phyloP scores from a whole-genome alignment of 495 filamentous ascomycete species.

The Penicillium paxilli region DNA sequence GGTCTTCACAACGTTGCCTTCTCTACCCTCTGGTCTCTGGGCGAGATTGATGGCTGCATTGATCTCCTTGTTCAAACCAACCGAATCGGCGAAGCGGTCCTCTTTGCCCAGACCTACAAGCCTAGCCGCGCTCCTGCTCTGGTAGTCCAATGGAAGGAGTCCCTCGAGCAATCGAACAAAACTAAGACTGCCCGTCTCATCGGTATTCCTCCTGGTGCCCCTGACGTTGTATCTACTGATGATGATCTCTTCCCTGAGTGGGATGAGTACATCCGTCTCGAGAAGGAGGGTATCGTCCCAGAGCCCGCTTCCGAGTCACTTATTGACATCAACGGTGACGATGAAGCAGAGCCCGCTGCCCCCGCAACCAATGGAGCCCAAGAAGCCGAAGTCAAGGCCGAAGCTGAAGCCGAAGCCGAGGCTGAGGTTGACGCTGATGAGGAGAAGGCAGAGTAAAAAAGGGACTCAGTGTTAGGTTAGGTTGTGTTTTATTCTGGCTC shows the following conservation, averaged over 20 bases:
- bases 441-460: constrained; percentile 25
- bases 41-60: constrained; percentile 78
- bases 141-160: constrained; percentile 75
- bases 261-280: constrained; percentile 83
- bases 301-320: constrained; percentile 45
- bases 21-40: constrained; percentile 82
- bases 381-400: constrained; percentile 31
- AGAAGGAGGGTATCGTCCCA: constrained; percentile 61
- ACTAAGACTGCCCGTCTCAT: constrained; percentile 78
- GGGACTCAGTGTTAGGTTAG: constrained; percentile 5
- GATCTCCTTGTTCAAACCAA: constrained; percentile 76
- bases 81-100: constrained; percentile 77
- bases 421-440: constrained; percentile 17
- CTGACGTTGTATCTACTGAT: constrained; percentile 62
- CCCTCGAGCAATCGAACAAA: constrained; percentile 77
- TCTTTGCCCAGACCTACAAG: constrained; percentile 94
- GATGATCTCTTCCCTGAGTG: constrained; percentile 94
- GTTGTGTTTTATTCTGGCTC: constrained; percentile 19
- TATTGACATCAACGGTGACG: constrained; percentile 49
- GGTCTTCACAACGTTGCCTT: constrained; percentile 91
- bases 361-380: constrained; percentile 35
- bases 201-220: constrained; percentile 68
- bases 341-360: constrained; percentile 27
- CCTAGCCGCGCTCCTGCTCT: constrained; percentile 71
- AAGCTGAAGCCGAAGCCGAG: constrained; percentile 17